Conservation (phyloP, 345 rosid genomes). For the Pistacia atlantica region DNA sequence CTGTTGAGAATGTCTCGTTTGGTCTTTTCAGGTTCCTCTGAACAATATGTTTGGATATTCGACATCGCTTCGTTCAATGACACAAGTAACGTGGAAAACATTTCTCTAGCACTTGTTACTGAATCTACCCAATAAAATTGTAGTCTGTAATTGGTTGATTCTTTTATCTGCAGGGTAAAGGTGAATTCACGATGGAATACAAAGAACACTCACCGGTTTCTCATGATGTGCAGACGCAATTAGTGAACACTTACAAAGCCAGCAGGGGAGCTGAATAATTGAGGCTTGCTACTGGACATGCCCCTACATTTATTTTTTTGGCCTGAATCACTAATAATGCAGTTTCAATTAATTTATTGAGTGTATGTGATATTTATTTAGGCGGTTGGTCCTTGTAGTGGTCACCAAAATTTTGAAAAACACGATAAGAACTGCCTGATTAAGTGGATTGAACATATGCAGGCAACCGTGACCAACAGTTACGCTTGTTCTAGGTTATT, state of each 20-base stretch:
- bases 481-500: background rate
- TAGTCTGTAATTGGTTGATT: background rate
- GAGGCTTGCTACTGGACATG: background rate
- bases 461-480: background rate
- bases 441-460: background rate
- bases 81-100: constrained; percentile 52
- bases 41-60: constrained; percentile 99
- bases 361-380: background rate
- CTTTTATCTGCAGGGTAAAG: constrained; percentile 67
- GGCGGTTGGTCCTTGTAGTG: background rate
- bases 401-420: background rate
- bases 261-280: constrained; percentile 50
- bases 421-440: background rate
- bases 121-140: background rate
- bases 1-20: background rate
- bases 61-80: constrained; percentile 94
- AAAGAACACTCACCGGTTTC: constrained; percentile 89
- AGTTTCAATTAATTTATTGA: background rate
- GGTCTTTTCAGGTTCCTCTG: constrained; percentile 73
- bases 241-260: constrained; percentile 77
- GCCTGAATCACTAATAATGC: background rate
- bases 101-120: background rate
- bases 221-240: constrained; percentile 81
- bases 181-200: constrained; percentile 99
- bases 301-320: background rate